Evolutionary conservation across 352 stramenopile species (phyloP).

Genomic region (Globisporangium emineosum): DNA sequence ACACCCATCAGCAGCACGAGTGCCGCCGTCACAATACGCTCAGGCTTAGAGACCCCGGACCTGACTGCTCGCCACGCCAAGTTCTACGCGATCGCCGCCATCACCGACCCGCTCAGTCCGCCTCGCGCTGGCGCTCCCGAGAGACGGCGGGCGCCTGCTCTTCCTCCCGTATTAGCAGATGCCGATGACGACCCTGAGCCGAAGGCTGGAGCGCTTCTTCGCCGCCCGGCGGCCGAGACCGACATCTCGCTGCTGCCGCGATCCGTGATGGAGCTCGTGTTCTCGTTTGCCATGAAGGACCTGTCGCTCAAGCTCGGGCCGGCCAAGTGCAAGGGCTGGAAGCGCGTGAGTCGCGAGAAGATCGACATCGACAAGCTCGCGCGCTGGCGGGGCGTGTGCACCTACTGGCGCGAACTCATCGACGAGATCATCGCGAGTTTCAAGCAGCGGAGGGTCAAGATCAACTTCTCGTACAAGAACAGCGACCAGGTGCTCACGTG

Average conservation of each 20-base stretch:
- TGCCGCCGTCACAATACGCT: neutral
- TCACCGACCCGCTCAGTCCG: constrained; percentile 12
- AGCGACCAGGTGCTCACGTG: constrained; percentile 24
- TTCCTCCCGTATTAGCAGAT: neutral
- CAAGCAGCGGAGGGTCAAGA: constrained; percentile 36
- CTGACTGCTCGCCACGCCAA: constrained; percentile 13
- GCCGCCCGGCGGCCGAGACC: neutral
- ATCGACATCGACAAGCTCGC: constrained; percentile 33
- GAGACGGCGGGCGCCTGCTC: neutral
- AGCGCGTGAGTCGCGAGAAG: constrained; percentile 34
- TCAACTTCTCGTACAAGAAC: constrained; percentile 50
- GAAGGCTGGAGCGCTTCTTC: neutral
- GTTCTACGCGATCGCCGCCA: constrained; percentile 20
- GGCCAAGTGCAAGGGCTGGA: constrained; percentile 42
- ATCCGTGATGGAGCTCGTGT: constrained; percentile 46
- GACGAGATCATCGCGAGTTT: constrained; percentile 42
- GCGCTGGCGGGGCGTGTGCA: constrained; percentile 40
- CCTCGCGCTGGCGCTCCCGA: neutral
- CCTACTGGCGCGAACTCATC: constrained; percentile 46
- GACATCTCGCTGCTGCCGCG: constrained; percentile 38
- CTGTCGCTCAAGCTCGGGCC: constrained; percentile 45
- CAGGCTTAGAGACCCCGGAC: neutral
- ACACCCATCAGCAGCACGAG: neutral
- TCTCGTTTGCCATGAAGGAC: constrained; percentile 55
- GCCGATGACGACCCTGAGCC: neutral